Evolutionary conservation across 2,329 filamentous ascomycete genomes (phyloP).

Genomic region (Ampelomyces quisqualis): DNA sequence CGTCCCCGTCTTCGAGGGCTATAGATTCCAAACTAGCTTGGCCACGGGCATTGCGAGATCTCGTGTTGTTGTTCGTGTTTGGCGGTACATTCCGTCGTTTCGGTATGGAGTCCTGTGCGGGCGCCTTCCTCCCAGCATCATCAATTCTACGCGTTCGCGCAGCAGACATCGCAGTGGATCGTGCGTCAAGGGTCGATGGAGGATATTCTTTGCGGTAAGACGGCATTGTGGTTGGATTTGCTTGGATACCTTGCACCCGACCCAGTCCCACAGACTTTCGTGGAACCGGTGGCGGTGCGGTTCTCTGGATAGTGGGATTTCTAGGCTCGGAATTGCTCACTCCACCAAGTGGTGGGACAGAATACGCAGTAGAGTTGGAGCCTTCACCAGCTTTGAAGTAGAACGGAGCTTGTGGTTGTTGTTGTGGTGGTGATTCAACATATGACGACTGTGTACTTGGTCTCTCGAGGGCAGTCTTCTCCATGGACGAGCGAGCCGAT

Average conservation of each 20-base stretch:
- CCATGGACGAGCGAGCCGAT: slow-evolving; percentile 34
- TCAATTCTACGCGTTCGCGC: slow-evolving; percentile 33
- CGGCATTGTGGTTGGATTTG: slow-evolving; percentile 25
- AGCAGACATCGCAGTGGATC: slow-evolving; percentile 32
- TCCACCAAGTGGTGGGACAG: slow-evolving; percentile 14
- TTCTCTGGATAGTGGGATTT: slow-evolving; percentile 11
- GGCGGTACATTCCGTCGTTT: slow-evolving; percentile 14
- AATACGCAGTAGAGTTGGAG: slow-evolving; percentile 15
- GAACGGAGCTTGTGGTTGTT: slow-evolving; percentile 22
- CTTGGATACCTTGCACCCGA: slow-evolving; percentile 10
- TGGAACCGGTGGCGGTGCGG: slow-evolving; percentile 16
- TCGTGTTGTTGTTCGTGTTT: slow-evolving; percentile 15
- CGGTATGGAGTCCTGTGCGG: slow-evolving; percentile 12
- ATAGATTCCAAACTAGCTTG: slow-evolving; percentile 22
- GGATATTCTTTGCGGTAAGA: slow-evolving; percentile 56
- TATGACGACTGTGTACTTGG: slow-evolving; percentile 15
- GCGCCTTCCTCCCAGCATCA: slow-evolving; percentile 18
- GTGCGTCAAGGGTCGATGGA: slow-evolving; percentile 20
- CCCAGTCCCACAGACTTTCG: slow-evolving; percentile 25
- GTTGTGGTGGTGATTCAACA: slow-evolving; percentile 12
- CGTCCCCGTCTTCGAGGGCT: slow-evolving; percentile 21
- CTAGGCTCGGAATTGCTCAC: slow-evolving; percentile 15
- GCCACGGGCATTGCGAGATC: slow-evolving; percentile 19
- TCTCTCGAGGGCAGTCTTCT: slow-evolving; percentile 26
- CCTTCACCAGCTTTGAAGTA: slow-evolving; percentile 28